Base-by-base conservation (phyloP, 805 yeast species). In the Saturnispora halmiae region DNA sequence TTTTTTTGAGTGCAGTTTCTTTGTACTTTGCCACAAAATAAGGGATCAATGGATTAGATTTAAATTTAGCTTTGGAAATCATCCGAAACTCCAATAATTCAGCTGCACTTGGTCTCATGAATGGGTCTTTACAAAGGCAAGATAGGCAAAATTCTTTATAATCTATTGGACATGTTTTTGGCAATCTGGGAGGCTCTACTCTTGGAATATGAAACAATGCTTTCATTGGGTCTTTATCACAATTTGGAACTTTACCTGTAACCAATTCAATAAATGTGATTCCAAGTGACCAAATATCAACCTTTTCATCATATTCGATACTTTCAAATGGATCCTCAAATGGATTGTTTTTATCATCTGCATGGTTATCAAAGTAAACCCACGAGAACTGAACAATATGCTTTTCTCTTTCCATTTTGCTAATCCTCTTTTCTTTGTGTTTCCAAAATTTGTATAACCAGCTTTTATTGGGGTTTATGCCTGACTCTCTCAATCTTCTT, bases 211-310 rank as follows among this genome's bases (percentile, higher is more conserved):
- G 71, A 51, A 78, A 71, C 50, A 90, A 65, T 0, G 83, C 85
- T 48, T 80, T 77, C 76, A 81, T 71, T 11, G 96, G 94, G 40
- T 80, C 83, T 41, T 72, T 66, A 20, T 79, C 75, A 1, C 84
- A 61, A 41, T 76, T 66, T 0, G 98, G 98, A 0, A 96, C 95
- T 8, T 68, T 61, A 1, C 96, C 97, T 3, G 78, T 76, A 2
- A 82, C 70, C 36, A 92, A 64, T 60, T 92, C 98, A 52, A 84
- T 82, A 1, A 84, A 77, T 0, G 97, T 88, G 38, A 92, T 90
- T 0, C 98, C 98, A 18, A 87, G 65, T 0, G 96, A 86, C 98
- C 98, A 92, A 40, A 92, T 83, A 56, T 92, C 98, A 1, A 87
- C 95, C 53, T 82, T 83, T 46, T 79, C 82, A 54, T 83, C 72